Evolutionary conservation across 768 basidiomycete genomes (phyloP), one percentile per base, ranked within the genome.

Genomic region (Pluteus cervinus): DNA sequence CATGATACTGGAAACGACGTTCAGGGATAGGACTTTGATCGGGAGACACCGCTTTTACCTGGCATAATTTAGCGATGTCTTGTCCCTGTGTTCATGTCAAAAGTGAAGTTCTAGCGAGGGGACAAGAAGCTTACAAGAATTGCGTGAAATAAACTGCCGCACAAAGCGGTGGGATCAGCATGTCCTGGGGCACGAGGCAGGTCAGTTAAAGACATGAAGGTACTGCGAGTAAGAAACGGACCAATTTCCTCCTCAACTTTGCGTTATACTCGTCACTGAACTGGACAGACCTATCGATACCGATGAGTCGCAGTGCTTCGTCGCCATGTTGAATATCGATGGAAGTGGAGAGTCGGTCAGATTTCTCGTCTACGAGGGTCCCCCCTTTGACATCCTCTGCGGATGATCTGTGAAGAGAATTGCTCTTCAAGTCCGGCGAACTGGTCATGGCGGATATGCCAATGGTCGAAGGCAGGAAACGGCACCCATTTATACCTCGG

Each of bases 101-200:
- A 18, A 9, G 8, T 23, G 11, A 30, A 14, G 16, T 23, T 10
- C 2, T 24, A 21, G 23, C 17, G 23, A 11, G 7, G 14, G 3
- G 25, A 14, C 30, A 16, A 14, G 10, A 6, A 44, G n/a, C 73
- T 37, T 50, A 81, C 76, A 81, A 51, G 46, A 73, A 81, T 47
- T 82, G 77, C 1, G 75, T 76, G 50, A 82, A 82, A 53, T 81
- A 82, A 9, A 81, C 78, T 2, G 77, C 75, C 2, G 78, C 76
- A 44, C 72, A 73, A 10, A 77, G 55, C 3, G 76, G 68, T 1
- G 73, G 71, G 33, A 79, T 76, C 28, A 74, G 44, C 2, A 60
- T 34, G 47, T 78, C 76, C 74, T 75, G 37, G 1, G 20, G 5
- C 7, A 28, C n/a, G n/a, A n/a, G n/a, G n/a, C n/a, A n/a, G n/a